Evolutionary conservation across 257 asterid genomes (phyloP).

Genomic region (Solanum chiquidenum): DNA sequence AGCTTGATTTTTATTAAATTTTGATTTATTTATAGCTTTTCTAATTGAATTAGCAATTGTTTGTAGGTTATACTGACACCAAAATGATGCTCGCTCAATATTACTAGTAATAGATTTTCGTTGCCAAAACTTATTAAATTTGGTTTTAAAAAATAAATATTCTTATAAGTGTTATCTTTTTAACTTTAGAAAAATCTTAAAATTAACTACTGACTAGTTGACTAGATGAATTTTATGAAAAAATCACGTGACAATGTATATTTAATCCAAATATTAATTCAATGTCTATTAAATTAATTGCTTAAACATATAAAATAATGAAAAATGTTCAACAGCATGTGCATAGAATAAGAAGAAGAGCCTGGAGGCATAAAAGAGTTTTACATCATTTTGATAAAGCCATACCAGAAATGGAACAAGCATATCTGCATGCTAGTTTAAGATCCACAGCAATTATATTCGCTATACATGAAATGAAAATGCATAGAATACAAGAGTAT

Average conservation of each 20-base stretch:
- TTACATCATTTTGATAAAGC: no score
- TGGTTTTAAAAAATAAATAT: background rate
- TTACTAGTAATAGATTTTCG: background rate
- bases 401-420: no score
- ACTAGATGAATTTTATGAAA: background rate
- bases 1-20: background rate
- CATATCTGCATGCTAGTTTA: no score
- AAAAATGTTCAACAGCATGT: no score
- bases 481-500: no score
- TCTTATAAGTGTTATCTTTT: background rate
- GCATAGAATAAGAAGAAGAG: no score
- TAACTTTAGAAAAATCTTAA: background rate
- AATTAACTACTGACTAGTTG: background rate
- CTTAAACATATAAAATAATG: no score
- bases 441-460: no score
- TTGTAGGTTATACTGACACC: background rate
- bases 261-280: background rate
- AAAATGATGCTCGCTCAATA: background rate
- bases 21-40: background rate
- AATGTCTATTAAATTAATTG: background rate
- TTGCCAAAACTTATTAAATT: background rate
- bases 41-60: background rate
- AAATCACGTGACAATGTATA: background rate
- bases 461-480: no score
- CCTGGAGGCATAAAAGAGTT: no score